A percentile compares a stretch with the other conserved stretches of the same genome.
Conservation (phyloP, 148 eudicot species). For the Rhododendron ovatum region DNA sequence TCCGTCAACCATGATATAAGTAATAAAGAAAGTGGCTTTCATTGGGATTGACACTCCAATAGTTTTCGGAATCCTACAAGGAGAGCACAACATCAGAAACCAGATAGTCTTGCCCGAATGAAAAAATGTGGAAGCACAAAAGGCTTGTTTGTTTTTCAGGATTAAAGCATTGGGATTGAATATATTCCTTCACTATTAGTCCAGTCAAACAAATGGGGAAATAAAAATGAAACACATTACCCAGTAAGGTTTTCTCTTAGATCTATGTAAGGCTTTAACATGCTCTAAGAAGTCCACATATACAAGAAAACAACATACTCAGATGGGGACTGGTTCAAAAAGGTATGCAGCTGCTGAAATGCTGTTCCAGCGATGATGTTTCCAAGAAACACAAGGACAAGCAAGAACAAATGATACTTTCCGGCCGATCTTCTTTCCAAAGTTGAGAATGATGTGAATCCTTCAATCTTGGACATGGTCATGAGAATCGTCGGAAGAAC, state of each 20-base stretch:
- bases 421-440: slow-evolving; percentile 49
- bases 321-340: slow-evolving; percentile 38
- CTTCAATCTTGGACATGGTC: slow-evolving; percentile 57
- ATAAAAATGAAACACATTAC: not conserved
- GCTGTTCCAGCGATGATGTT: slow-evolving; percentile 49
- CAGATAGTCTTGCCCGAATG: not conserved
- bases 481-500: slow-evolving; percentile 46
- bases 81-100: not conserved
- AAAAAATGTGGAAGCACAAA: not conserved
- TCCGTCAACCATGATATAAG: slow-evolving; percentile 62
- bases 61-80: slow-evolving; percentile 52
- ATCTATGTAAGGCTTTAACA: not conserved
- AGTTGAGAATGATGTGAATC: slow-evolving; percentile 39
- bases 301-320: slow-evolving; percentile 28
- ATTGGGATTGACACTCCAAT: slow-evolving; percentile 50
- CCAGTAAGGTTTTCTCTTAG: not conserved
- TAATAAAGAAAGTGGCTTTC: slow-evolving; percentile 60
- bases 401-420: slow-evolving; percentile 47
- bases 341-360: slow-evolving; percentile 46
- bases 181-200: not conserved
- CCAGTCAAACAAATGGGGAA: not conserved
- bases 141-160: not conserved
- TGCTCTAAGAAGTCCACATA: not conserved
- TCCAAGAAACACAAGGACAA: slow-evolving; percentile 53
- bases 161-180: not conserved